A percentile compares a stretch with the other conserved stretches of the same genome.
Conservation (phyloP, 371 early-diverging fungal genomes). For the Apophysomyces elegans region DNA sequence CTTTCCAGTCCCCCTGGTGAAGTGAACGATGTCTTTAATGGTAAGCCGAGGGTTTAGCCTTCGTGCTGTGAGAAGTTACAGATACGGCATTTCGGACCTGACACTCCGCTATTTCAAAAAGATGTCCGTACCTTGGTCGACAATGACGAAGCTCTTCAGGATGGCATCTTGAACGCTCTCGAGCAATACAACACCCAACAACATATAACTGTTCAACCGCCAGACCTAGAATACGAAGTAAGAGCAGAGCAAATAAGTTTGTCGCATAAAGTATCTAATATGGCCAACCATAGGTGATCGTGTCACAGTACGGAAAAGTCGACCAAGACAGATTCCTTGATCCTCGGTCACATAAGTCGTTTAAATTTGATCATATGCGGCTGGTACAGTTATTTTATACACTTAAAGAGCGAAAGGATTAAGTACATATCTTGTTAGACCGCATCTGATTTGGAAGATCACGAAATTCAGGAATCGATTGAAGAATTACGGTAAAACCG, state of each 20-base stretch:
- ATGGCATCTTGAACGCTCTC: conserved; percentile 71
- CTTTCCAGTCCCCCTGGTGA: conserved; percentile 94
- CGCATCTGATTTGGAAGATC: conserved; percentile 63
- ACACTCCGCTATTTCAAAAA: conserved; percentile 33
- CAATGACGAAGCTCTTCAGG: conserved; percentile 80
- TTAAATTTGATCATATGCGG: conserved; percentile 78
- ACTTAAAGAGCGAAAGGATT: neutral
- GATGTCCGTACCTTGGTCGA: conserved; percentile 87
- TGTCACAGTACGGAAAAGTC: conserved; percentile 73
- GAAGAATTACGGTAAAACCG: conserved; percentile 54
- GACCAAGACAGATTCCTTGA: conserved; percentile 73
- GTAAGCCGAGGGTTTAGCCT: conserved; percentile 46
- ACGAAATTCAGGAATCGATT: conserved; percentile 48
- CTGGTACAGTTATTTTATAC: conserved; percentile 45
- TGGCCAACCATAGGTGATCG: conserved; percentile 58
- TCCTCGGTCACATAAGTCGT: conserved; percentile 68
- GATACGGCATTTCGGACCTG: conserved; percentile 1
- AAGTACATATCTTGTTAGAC: conserved; percentile 30
- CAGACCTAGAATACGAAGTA: conserved; percentile 70
- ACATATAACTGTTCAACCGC: conserved; percentile 69
- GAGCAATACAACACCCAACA: conserved; percentile 88
- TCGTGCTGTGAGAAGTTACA: neutral
- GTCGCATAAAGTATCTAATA: neutral
- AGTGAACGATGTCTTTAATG: conserved; percentile 94
- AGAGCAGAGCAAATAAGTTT: neutral